Conservation (phyloP, 495 filamentous ascomycete species). For the Zalerion maritima region DNA sequence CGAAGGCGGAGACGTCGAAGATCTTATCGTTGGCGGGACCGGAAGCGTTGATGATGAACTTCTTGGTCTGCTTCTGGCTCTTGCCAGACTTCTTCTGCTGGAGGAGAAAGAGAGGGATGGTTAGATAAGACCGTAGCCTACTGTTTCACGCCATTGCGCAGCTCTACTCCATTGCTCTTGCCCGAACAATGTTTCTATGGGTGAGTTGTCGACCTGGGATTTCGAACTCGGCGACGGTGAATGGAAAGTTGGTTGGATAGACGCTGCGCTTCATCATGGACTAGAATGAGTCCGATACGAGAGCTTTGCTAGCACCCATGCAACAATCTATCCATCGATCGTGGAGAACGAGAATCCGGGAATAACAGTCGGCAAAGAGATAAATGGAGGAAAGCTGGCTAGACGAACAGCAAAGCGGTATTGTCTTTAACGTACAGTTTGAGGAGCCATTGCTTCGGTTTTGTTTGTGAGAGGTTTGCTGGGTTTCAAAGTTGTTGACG, state of each 20-base stretch:
- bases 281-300: too few species aligned
- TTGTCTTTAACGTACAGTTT: constrained; percentile 59
- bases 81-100: constrained; percentile 51
- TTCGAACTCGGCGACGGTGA: too few species aligned
- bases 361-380: background rate
- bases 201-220: background rate
- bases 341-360: too few species aligned
- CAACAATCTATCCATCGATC: too few species aligned
- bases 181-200: background rate
- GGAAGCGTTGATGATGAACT: constrained; percentile 97
- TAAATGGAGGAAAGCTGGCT: constrained; percentile 17
- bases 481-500: constrained; percentile 31
- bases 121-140: constrained; percentile 86
- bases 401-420: constrained; percentile 81
- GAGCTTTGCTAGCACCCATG: too few species aligned
- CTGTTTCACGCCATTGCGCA: constrained; percentile 57
- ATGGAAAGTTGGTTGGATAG: too few species aligned
- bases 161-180: constrained; percentile 8
- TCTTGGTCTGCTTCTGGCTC: constrained; percentile 51
- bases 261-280: too few species aligned
- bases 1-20: constrained; percentile 96
- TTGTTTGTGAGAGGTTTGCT: constrained; percentile 14
- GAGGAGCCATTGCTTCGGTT: constrained; percentile 40
- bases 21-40: constrained; percentile 98
- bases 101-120: too few species aligned